Evolutionary conservation across 257 asterid genomes (phyloP).

Genomic region (Solanum verrucosum): DNA sequence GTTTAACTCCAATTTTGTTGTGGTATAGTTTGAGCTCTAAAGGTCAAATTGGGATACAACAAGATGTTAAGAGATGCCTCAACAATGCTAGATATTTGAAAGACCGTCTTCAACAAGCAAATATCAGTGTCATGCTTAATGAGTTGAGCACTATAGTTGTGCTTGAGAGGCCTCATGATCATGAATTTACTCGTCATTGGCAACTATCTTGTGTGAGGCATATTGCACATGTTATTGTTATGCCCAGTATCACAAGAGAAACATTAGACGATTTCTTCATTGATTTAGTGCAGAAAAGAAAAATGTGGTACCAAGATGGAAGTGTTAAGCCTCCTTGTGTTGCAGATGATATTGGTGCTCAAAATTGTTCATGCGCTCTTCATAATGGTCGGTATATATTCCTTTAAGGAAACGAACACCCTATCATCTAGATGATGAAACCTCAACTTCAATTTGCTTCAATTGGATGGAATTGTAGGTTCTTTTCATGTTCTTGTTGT

Average conservation of each 20-base stretch:
- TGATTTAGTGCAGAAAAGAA: not conserved
- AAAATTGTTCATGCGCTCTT: not conserved
- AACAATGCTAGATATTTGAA: not conserved
- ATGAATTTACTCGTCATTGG: not conserved
- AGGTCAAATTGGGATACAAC: constrained; percentile 1
- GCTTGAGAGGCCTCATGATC: not conserved
- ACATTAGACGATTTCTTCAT: not conserved
- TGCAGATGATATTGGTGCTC: not conserved
- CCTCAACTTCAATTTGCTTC: not conserved
- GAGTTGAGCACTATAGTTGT: constrained; percentile 9
- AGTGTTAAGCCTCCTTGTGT: not conserved
- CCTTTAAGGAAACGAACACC: not conserved
- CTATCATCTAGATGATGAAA: not conserved
- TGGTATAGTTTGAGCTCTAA: constrained; percentile 11
- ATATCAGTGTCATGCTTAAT: constrained; percentile 5
- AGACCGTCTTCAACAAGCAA: not conserved
- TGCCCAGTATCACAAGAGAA: constrained; percentile 1
- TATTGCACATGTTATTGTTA: not conserved
- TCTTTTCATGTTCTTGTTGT: not conserved
- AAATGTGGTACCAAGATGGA: not conserved
- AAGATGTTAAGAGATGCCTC: constrained; percentile 3
- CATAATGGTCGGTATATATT: not conserved
- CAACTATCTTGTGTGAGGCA: not conserved
- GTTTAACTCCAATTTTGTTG: constrained; percentile 7
- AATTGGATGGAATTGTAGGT: not conserved